These are phyloP conservation scores for Trichophyton mentagrophytes DNA, from an alignment of 2,329 filamentous ascomycete species.

Conservation along the genomic window DNA sequence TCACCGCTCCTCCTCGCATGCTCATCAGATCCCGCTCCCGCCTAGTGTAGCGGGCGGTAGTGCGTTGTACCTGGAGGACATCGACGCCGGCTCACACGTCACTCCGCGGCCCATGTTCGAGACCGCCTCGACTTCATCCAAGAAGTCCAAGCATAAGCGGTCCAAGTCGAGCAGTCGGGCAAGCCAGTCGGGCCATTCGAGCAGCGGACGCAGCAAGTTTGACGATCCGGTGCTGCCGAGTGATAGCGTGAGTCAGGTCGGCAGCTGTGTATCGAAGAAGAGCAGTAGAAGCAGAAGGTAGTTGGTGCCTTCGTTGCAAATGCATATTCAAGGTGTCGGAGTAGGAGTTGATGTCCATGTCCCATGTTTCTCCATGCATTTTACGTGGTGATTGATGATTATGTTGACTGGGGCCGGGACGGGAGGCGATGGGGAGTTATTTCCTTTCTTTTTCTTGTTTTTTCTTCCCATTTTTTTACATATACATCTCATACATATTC, in stretches of 20 bases:
- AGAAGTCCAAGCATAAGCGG: conserved; percentile 15
- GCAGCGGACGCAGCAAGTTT: conserved; percentile 20
- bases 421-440: not conserved
- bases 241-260: conserved; percentile 31
- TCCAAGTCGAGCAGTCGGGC: conserved; percentile 5
- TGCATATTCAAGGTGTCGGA: not conserved
- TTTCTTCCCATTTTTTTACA: not conserved
- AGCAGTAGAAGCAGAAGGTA: conserved; percentile 8
- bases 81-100: conserved; percentile 43
- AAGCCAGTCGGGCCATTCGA: conserved; percentile 6
- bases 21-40: conserved; percentile 22
- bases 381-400: no score
- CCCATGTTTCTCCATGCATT: no score
- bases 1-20: conserved; percentile 10
- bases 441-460: not conserved
- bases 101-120: conserved; percentile 32
- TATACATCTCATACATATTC: not conserved
- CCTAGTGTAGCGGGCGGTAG: conserved; percentile 22
- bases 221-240: conserved; percentile 28
- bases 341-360: not conserved
- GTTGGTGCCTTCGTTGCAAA: no score
- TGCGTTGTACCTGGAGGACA: conserved; percentile 17
- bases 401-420: not conserved
- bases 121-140: conserved; percentile 15
- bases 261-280: conserved; percentile 13